Conservation (phyloP, 345 rosid species). For the Melaleuca quinquenervia region DNA sequence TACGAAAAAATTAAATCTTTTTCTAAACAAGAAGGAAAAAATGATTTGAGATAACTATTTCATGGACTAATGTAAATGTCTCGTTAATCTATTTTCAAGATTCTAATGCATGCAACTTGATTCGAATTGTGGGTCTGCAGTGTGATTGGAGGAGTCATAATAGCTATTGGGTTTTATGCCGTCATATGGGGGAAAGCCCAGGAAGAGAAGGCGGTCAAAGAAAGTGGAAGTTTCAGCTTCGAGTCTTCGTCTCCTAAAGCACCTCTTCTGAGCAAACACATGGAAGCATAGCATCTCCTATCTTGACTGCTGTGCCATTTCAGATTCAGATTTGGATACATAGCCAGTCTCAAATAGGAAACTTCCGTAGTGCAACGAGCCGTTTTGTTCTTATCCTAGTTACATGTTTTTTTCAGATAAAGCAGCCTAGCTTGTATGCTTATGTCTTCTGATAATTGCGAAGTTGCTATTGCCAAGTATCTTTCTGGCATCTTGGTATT, state of each 20-base stretch:
- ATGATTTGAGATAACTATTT: too few species aligned
- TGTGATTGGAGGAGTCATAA: constrained; percentile 4
- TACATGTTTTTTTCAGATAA: neutral
- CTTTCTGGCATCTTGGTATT: neutral
- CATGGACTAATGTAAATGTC: neutral
- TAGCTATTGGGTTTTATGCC: constrained; percentile 5
- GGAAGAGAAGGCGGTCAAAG: neutral
- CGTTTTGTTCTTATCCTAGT: neutral
- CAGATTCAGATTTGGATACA: neutral
- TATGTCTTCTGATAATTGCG: neutral
- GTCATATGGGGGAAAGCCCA: constrained; percentile 10
- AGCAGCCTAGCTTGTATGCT: neutral
- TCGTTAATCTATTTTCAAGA: neutral
- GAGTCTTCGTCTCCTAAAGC: neutral
- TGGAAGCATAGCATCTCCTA: neutral
- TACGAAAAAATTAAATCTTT: neutral
- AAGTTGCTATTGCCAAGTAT: neutral
- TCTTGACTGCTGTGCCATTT: neutral
- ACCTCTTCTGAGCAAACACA: constrained; percentile 1
- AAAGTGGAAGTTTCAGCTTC: neutral
- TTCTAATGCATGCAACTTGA: neutral
- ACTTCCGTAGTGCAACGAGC: neutral
- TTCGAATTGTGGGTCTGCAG: neutral
- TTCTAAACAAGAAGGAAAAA: neutral
- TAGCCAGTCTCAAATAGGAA: neutral